Base-by-base conservation (phyloP, 1,139 yeast genomes). In the Geotrichum histeridarum region DNA sequence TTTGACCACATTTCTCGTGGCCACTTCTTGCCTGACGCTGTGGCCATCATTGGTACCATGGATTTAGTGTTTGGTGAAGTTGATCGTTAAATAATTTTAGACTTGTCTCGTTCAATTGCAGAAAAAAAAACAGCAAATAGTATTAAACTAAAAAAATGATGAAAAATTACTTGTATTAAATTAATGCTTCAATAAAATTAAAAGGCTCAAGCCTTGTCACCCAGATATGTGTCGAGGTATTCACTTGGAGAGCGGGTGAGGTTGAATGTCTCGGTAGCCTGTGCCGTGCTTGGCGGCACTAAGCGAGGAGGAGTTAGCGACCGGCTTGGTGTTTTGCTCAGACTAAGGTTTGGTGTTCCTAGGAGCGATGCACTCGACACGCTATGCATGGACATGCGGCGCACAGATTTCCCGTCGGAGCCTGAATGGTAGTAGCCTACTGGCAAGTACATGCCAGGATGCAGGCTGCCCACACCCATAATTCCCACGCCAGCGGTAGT, bases 41-140 rank as follows among this genome's bases (percentile, higher is more conserved):
- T 88, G 57, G 95, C 96, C 59, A 88, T 88, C 69, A 87, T 88
- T 68, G 96, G 96, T 77, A 88, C 95, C 59, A 87, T 88, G 95
- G 96, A 88, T 77, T 82, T 88, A 72, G 96, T 88, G 71, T 88
- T 88, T 71, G 95, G 95, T 67, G 96, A 88, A 73, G 95, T 88
- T 64, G 95, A 88, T 76, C 90, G 95, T 75, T 88, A 76, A 71
- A 44, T 9, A 17, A 17, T 33, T 11, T 33, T 11, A 33, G 37
- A 12, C 37, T 33, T 33, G 12, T 33, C 12, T 12, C 14, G 12
- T 11, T 11, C n/a, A 11, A 33, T 33, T 33, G 37, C 2, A 33
- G 37, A 33, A n/a, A 33, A n/a, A 33, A 33, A 22, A 22, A 22
- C 27, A 22, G 27, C 27, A 22, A 22, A 22, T 22, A 22, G 27